phyloP scores from a whole-genome alignment of 139 green algal genomes.

The Pseudopediastrum boryanum region DNA sequence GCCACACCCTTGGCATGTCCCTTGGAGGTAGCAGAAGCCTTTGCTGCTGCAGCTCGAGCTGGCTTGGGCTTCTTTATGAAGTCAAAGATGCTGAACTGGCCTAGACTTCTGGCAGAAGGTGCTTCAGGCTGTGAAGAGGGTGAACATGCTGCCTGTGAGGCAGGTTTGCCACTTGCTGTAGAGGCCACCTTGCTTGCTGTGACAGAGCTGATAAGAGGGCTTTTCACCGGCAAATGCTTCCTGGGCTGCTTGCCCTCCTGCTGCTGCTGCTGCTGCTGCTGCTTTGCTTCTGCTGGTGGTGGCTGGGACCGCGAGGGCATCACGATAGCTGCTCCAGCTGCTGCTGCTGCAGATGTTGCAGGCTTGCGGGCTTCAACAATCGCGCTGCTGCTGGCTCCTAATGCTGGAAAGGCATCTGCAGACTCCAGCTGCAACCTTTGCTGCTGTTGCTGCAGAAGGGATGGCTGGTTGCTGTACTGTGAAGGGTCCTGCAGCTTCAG shows the following conservation, averaged over 20 bases:
- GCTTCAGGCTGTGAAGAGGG: no score
- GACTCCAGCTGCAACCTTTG: background rate
- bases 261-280: background rate
- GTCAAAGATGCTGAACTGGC: no score
- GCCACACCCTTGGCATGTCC: no score
- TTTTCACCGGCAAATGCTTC: no score
- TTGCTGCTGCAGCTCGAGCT: no score
- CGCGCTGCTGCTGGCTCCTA: slow-evolving; percentile 15
- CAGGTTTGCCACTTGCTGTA: no score
- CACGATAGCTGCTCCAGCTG: background rate
- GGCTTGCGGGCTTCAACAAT: background rate
- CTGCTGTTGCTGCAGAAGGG: background rate
- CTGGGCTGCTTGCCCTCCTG: background rate
- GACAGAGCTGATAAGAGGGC: no score
- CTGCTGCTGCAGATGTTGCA: slow-evolving; percentile 2
- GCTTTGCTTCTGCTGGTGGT: background rate
- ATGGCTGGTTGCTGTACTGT: background rate
- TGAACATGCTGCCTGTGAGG: no score
- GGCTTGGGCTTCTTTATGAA: no score
- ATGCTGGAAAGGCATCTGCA: slow-evolving; percentile 5
- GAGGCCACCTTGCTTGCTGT: no score
- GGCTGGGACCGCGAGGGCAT: background rate
- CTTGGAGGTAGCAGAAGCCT: no score
- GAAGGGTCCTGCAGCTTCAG: slow-evolving; percentile 25
- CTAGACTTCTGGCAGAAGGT: no score